Conservation (phyloP, 106 monocot genomes). For the Dendrobium huoshanense region DNA sequence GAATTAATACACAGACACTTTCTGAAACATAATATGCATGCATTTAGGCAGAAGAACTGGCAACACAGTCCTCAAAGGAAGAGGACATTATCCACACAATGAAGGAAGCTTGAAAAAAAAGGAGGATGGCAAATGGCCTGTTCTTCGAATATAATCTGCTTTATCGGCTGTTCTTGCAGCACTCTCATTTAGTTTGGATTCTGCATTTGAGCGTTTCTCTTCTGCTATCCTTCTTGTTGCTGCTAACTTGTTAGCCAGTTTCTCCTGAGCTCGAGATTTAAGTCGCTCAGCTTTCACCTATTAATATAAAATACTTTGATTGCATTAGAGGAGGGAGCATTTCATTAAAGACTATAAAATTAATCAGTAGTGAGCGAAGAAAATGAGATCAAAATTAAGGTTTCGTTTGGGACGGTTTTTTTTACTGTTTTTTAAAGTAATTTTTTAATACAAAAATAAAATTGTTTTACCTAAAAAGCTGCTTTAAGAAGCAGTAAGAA, state of each 20-base stretch:
- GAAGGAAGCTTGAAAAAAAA: constrained; percentile 68
- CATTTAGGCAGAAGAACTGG: background rate
- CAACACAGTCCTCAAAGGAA: background rate
- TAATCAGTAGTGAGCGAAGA: too few species aligned
- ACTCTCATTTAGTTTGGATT: constrained; percentile 59
- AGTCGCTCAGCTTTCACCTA: constrained; percentile 72
- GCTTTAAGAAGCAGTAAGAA: too few species aligned
- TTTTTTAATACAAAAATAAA: too few species aligned
- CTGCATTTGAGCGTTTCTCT: constrained; percentile 67
- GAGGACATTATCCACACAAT: constrained; percentile 30
- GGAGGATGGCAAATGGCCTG: constrained; percentile 71
- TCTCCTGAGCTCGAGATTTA: constrained; percentile 73
- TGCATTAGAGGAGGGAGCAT: background rate
- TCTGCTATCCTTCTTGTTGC: constrained; percentile 65
- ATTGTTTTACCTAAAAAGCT: too few species aligned
- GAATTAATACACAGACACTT: background rate
- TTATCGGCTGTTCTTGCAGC: constrained; percentile 60
- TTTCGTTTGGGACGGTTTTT: too few species aligned
- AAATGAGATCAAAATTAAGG: too few species aligned
- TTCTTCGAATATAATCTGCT: constrained; percentile 79
- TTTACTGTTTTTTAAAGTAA: too few species aligned
- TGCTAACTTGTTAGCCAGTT: constrained; percentile 52
- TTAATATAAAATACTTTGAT: background rate
- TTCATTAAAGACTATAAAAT: background rate
- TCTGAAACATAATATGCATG: background rate